A percentile compares a stretch with the other conserved stretches of the same genome.
phyloP scores from a whole-genome alignment of 805 yeast genomes.

The Wickerhamiella lipophila region DNA sequence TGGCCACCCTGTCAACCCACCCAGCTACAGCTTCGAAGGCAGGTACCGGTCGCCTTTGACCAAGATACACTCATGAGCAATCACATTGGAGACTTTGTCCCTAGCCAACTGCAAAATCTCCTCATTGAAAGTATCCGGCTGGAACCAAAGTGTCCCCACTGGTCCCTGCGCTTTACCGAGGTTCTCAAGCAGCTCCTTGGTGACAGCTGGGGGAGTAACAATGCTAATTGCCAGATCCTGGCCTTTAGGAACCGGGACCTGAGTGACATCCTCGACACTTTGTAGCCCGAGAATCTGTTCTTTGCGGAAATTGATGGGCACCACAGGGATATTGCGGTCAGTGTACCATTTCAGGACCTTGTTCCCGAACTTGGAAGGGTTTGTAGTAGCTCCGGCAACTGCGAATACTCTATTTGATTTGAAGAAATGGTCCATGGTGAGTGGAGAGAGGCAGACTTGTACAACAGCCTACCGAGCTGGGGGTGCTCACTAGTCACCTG shows the following conservation, averaged over 20 bases:
- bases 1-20: no score
- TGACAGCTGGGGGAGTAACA: slow-evolving; percentile 60
- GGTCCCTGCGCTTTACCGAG: slow-evolving; percentile 25
- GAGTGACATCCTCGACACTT: slow-evolving; percentile 25
- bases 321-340: slow-evolving; percentile 41
- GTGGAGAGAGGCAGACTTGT: no score
- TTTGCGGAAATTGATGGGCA: slow-evolving; percentile 53
- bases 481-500: no score
- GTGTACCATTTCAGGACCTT: slow-evolving; percentile 60
- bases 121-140: slow-evolving; percentile 62
- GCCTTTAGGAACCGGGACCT: slow-evolving; percentile 19
- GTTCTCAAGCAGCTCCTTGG: slow-evolving; percentile 35
- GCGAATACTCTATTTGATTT: slow-evolving; percentile 41
- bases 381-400: slow-evolving; percentile 61
- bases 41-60: slow-evolving; percentile 44
- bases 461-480: no score
- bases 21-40: slow-evolving; percentile 5
- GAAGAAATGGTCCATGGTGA: slow-evolving; percentile 34
- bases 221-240: slow-evolving; percentile 41
- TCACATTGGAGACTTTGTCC: slow-evolving; percentile 27
- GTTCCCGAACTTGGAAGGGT: slow-evolving; percentile 54
- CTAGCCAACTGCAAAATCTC: slow-evolving; percentile 31
- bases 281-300: slow-evolving; percentile 35
- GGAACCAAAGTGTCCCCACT: slow-evolving; percentile 62
- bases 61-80: slow-evolving; percentile 53